phyloP scores from a whole-genome alignment of 306 rosid genomes.

The Acacia acuminata region DNA sequence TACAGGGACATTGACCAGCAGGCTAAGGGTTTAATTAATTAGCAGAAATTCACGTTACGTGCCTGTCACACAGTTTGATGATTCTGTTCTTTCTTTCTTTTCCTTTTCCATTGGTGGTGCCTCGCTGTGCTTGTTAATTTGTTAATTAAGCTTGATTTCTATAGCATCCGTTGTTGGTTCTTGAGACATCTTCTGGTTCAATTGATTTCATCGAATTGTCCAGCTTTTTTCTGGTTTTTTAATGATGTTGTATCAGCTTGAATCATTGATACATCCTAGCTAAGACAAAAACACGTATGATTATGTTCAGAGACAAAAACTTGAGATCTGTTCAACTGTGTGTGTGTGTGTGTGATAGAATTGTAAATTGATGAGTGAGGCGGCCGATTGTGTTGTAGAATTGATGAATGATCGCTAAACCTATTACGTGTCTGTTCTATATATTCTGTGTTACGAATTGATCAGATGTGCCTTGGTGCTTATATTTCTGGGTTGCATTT shows the following conservation, averaged over 20 bases:
- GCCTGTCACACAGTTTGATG: too few species aligned
- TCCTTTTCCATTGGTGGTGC: neutral
- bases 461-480: too few species aligned
- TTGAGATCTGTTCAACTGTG: too few species aligned
- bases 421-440: neutral
- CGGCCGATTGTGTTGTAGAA: too few species aligned
- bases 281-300: too few species aligned
- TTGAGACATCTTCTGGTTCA: neutral
- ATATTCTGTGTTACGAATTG: too few species aligned
- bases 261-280: too few species aligned
- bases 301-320: too few species aligned
- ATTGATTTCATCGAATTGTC: neutral
- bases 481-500: too few species aligned
- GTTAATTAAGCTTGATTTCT: neutral
- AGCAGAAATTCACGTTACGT: neutral
- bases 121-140: neutral
- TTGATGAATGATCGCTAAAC: neutral
- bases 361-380: too few species aligned
- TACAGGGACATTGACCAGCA: slow-evolving; percentile 33
- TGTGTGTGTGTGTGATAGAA: too few species aligned
- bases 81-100: neutral
- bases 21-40: slow-evolving; percentile 30
- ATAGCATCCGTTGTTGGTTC: neutral
- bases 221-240: neutral
- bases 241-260: neutral